Evolutionary conservation across 495 filamentous ascomycete species (phyloP).

Genomic region (Pseudoneurospora amorphoporcata): DNA sequence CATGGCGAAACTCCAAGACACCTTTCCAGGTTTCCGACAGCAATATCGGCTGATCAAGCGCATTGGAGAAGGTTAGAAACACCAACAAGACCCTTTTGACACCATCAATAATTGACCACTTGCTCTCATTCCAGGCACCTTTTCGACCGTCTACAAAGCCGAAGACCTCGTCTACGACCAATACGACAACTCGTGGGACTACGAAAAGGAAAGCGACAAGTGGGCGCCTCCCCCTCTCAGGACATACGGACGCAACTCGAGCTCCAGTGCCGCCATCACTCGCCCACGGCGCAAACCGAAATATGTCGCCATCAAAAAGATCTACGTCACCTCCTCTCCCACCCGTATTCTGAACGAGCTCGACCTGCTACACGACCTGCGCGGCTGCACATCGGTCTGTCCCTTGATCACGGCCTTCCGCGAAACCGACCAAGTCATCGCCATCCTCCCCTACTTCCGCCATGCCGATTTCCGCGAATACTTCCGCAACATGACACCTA

Average conservation of each 20-base stretch:
- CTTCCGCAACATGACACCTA: slow-evolving; percentile 75
- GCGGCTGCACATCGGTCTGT: slow-evolving; percentile 72
- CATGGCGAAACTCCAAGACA: slow-evolving; percentile 72
- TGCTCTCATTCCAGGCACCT: slow-evolving; percentile 60
- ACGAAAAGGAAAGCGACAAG: slow-evolving; percentile 51
- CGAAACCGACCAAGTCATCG: slow-evolving; percentile 86
- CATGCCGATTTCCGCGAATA: slow-evolving; percentile 95
- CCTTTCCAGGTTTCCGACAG: slow-evolving; percentile 72
- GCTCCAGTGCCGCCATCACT: slow-evolving; percentile 8
- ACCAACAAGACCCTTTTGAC: neutral
- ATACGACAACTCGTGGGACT: slow-evolving; percentile 82
- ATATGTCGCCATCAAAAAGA: slow-evolving; percentile 96
- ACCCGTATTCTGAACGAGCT: slow-evolving; percentile 92
- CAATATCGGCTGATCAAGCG: slow-evolving; percentile 87
- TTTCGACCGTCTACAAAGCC: slow-evolving; percentile 97
- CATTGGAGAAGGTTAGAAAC: slow-evolving; percentile 74
- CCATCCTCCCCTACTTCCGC: slow-evolving; percentile 87
- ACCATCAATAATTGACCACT: too few species aligned
- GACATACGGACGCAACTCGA: slow-evolving; percentile 16
- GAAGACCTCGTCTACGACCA: slow-evolving; percentile 84
- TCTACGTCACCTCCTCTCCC: slow-evolving; percentile 94
- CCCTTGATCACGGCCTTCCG: slow-evolving; percentile 95
- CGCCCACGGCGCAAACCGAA: slow-evolving; percentile 42
- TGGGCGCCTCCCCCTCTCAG: slow-evolving; percentile 54
- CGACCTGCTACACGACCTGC: slow-evolving; percentile 85